Percentiles rank a stretch among this genome's conserved stretches.
phyloP scores from a whole-genome alignment of 2,329 filamentous ascomycete species.

The Fusarium nisikadoi region DNA sequence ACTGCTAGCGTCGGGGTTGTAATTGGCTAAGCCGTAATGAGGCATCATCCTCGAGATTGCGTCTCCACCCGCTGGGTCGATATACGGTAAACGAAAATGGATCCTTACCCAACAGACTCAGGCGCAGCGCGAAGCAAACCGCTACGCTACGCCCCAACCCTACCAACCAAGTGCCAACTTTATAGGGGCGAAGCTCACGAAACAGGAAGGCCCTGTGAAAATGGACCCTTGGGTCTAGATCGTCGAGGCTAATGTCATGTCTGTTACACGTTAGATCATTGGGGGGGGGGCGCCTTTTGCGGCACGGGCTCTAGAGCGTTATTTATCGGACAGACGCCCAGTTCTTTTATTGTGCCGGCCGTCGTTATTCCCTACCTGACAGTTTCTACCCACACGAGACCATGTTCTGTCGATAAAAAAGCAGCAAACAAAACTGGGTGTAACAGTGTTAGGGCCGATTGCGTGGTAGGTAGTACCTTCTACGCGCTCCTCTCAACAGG shows the following conservation, averaged over 20 bases:
- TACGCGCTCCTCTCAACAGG: neutral
- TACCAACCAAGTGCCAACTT: neutral
- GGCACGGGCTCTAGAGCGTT: slow-evolving; percentile 1
- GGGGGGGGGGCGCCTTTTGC: neutral
- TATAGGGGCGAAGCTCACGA: neutral
- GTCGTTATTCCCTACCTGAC: neutral
- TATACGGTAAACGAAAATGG: slow-evolving; percentile 36
- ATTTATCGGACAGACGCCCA: slow-evolving; percentile 28
- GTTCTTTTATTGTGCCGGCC: neutral
- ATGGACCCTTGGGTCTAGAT: slow-evolving; percentile 10
- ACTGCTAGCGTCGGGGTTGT: neutral
- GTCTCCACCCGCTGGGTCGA: slow-evolving; percentile 5
- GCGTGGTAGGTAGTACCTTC: neutral
- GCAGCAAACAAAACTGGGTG: neutral
- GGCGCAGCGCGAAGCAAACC: neutral
- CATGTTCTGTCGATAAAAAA: slow-evolving; percentile 2
- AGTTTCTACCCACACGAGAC: neutral
- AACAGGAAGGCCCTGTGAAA: neutral
- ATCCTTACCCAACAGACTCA: neutral
- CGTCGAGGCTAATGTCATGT: slow-evolving; percentile 3
- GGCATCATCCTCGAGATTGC: slow-evolving; percentile 17
- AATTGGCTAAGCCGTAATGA: slow-evolving; percentile 11
- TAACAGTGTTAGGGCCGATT: slow-evolving; percentile 20
- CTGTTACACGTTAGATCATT: slow-evolving; percentile 11
- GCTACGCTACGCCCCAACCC: neutral